Base-by-base conservation (phyloP, 352 stramenopile genomes). In the Globisporangium parvum region DNA sequence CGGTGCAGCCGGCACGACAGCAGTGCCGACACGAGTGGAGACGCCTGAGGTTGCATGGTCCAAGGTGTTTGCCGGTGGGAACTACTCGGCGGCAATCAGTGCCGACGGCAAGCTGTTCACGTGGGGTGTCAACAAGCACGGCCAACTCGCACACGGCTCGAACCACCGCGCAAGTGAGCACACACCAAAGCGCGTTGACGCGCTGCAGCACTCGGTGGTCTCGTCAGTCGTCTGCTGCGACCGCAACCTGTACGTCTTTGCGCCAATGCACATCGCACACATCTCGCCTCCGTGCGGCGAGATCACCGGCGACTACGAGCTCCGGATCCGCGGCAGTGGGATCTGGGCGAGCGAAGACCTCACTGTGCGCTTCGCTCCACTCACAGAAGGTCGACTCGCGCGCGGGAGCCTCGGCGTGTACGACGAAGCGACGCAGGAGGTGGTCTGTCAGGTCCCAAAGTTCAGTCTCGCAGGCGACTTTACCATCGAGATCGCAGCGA, bases 331-430 rank as follows among this genome's bases (percentile, higher is more conserved):
- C 26, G 86, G 86, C 20, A 81, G 73, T 26, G 87, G 85, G 6
- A 88, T 96, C 49, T 96, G 83, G 83, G 40, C 68, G 6, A 92
- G 70, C 45, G 73, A 89, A 6, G 77, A 93, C 49, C 65, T 93
- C 9, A 89, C 81, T 6, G 80, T 94, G 58, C 72, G 79, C 1
- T 96, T 96, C 55, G 63, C 76, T 0, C 77, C 76, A 18, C 47
- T 88, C 18, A 81, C 62, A 1, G 76, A 91, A 44, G 80, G 78
- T 10, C 54, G 69, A 17, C 51, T 91, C 12, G 54, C 75, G 21
- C 70, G 80, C 1, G 80, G 77, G 6, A 77, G 64, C 1, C 55
- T 91, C 15, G 80, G 66, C 0, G 26, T 55, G 11, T 91, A 77
- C 41, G 53, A 73, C 41, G 63, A 56, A 10, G 26, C 33, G 10